Base-by-base conservation (phyloP, 176 grass and related monocot genomes). In the Puya raimondii region DNA sequence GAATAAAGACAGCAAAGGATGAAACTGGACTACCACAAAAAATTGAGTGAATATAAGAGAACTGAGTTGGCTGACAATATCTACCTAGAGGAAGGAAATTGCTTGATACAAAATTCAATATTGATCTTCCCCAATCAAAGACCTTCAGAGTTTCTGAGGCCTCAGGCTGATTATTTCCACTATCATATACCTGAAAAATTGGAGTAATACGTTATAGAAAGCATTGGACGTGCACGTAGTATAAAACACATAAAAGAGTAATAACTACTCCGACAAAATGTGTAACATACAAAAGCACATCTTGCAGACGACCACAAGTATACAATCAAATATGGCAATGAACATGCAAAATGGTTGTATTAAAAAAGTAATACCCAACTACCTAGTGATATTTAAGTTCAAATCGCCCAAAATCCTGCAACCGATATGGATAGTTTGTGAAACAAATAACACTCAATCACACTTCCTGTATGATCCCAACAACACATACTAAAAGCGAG, bases 21-120 rank as follows among this genome's bases (percentile, higher is more conserved):
- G 56, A n/a, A 61, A 7, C 15, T 20, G 9, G 16, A 59, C 20
- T 59, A 22, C 8, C 9, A n/a, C 4, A 18, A 7, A 61, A n/a
- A 0, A 18, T 61, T 4, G 17, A 61, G 0, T 17, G 16, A n/a
- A 20, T 8, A 61, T 21, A 61, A 16, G 21, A 61, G 21, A 61
- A 16, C 21, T 61, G 56, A 61, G 56, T 10, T 9, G 7, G 56
- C 16, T 61, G 56, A 61, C n/a, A 61, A 61, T 16, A 1, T 61
- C 56, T 65, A 89, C 92, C 93, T 69, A 97, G 72, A 50, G 93
- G 93, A 81, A 97, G 93, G 81, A 92, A 97, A 64, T 97, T 97
- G 74, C 68, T 83, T 47, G 79, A 49, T 22, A 64, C 70, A 70
- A 96, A 96, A 16, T 22, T 72, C 49, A 87, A 64, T 53, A 80